A percentile compares a stretch with the other conserved stretches of the same genome.
Conservation (phyloP, 2,329 filamentous ascomycete species). For the Pseudogymnoascus sp. region DNA sequence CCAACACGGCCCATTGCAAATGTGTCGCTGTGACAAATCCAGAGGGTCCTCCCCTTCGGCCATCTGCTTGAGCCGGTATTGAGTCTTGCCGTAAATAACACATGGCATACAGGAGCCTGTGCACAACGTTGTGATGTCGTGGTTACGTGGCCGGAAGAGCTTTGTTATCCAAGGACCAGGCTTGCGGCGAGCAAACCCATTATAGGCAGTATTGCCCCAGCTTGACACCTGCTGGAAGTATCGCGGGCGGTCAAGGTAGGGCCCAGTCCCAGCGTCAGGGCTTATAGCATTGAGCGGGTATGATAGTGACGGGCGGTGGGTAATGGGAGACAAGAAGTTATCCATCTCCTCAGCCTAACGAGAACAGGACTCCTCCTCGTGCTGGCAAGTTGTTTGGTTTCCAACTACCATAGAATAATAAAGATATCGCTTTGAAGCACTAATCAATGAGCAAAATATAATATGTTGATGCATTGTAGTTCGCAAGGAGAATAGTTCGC, state of each 20-base stretch:
- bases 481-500: not conserved
- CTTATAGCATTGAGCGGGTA: not conserved
- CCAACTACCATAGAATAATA: not conserved
- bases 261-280: not conserved
- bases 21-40: slow-evolving; percentile 33
- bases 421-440: slow-evolving; percentile 2
- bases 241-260: not conserved
- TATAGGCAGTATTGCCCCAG: not conserved
- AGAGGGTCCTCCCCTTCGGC: slow-evolving; percentile 34
- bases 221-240: slow-evolving; percentile 4
- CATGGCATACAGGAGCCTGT: slow-evolving; percentile 39
- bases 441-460: not conserved
- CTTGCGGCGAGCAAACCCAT: slow-evolving; percentile 1
- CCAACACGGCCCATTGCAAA: slow-evolving; percentile 36
- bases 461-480: not conserved
- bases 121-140: slow-evolving; percentile 33
- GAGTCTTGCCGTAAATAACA: slow-evolving; percentile 38
- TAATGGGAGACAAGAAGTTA: not conserved
- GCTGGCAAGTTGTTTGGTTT: not conserved
- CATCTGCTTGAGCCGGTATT: slow-evolving; percentile 37
- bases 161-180: slow-evolving; percentile 31
- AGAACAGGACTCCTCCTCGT: not conserved
- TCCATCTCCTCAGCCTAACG: not conserved
- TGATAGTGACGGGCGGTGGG: slow-evolving; percentile 1
- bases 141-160: slow-evolving; percentile 32